Base-by-base conservation (phyloP, 1,284 basidiomycete genomes). In the Coriolopsis trogii region DNA sequence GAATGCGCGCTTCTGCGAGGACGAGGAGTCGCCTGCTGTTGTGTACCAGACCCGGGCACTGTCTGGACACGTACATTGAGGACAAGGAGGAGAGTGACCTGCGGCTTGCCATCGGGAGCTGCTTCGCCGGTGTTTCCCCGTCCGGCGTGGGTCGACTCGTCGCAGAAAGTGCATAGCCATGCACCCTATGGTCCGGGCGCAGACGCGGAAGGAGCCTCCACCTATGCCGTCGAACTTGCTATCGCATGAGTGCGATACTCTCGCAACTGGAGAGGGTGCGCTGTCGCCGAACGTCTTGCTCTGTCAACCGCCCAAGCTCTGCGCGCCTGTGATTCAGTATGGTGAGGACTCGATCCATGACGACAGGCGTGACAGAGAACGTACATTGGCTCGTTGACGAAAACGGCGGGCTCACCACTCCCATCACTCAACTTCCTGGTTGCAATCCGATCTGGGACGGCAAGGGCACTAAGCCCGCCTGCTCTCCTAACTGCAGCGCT, bases 1-100 rank as follows among this genome's bases (percentile, higher is more conserved):
- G 36, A 53, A 59, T 42, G 47, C 58, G 46, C 63, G 61, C 33
- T 62, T 80, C 36, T 79, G 70, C n/a, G 73, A 73, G 47, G 73
- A 69, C 7, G 75, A 75, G 18, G 69, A 68, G 23, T 53, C 31
- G 9, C 16, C 13, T 33, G 7, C 46, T n/a, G 31, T 36, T 40
- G 33, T 43, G 21, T 41, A 55, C 16, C 54, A 48, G 31, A 49
- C n/a, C 45, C 12, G 57, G 57, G 39, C 54, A 50, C 38, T 34
- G 29, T 25, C 54, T 49, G 36, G 49, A 50, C 16, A 58, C 52
- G 41, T 56, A 41, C 39, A 39, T 40, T 7, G 59, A 58, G 16
- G 55, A 57, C 21, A 63, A 59, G 34, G 47, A 48, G 28, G 57
- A 57, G 56, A 43, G 50, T 23, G 49, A 53, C 10, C 21, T 46